Evolutionary conservation across 345 rosid species (phyloP), one percentile per base, ranked within the genome.

Genomic region (Brassica nigra): DNA sequence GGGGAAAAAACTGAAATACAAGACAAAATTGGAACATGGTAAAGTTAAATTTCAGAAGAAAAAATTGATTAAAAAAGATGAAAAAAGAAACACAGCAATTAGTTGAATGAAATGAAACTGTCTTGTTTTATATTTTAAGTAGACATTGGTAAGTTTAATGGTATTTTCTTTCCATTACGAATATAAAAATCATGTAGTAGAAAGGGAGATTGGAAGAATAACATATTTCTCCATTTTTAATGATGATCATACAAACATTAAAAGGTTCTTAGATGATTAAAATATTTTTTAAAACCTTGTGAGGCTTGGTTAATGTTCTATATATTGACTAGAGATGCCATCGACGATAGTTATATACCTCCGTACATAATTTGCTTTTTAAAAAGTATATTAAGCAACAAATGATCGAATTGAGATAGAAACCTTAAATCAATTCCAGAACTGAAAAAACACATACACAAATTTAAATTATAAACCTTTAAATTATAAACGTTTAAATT

Each of bases 41-140:
- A 39, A 34, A 39, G 30, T 28, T n/a, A 73, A 72, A 39, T 9
- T 27, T 58, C 34, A 58, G 34, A 47, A 54, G 59, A 6, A 52
- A 52, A 47, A 52, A 0, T 49, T 47, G 55, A 47, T 14, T 2
- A 44, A 44, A 44, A 1, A 4, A 44, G 44, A 42, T 36, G 2
- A n/a, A 16, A 54, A 6, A 16, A 8, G 4, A 12, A 12, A 27
- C 54, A 44, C 54, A 36, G 8, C 7, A 37, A 7, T 8, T 39
- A 73, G 16, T 6, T 73, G 8, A 29, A 8, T n/a, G 39, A n/a
- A 62, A 11, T 12, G n/a, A 47, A 15, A 31, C 5, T 29, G 12
- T 42, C 61, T 73, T 31, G 69, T 74, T 74, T 20, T 58, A 18
- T 57, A 18, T 57, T 18, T 3, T 18, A 57, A 57, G 62, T 7